Evolutionary conservation across 139 green algal genomes (phyloP), one percentile per base, ranked within the genome.

Genomic region (Chlamydomonas incerta): DNA sequence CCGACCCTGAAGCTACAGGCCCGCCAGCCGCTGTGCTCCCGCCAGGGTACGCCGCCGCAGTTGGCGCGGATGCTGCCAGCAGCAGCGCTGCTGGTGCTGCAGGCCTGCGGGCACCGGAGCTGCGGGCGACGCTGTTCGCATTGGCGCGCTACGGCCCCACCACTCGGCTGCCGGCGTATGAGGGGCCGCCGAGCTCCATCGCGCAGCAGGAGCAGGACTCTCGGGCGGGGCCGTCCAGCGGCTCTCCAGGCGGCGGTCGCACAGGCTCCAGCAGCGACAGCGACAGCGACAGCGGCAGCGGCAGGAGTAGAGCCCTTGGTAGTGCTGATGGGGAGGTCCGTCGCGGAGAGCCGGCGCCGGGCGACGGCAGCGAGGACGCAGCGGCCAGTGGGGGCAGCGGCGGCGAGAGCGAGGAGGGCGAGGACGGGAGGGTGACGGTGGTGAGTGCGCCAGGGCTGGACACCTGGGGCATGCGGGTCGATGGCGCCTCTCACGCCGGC

Each of bases 51-150:
- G 5, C 41, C 6, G 5, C 41, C 5, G 41, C 41, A n/a, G n/a
- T n/a, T n/a, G n/a, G n/a, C n/a, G n/a, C n/a, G n/a, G n/a, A n/a
- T n/a, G n/a, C n/a, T n/a, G 41, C 5, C 41, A 50, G 55, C 55
- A 68, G 24, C n/a, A n/a, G n/a, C n/a, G n/a, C n/a, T n/a, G n/a
- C n/a, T n/a, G n/a, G n/a, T 31, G 18, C 24, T 13, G 24, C 33
- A 34, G 37, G 20, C 0, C 4, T 14, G 1, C 13, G 18, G 29
- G 79, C 76, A 8, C 47, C 79, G 9, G 52, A 66, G 11, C 79
- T 85, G 46, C 37, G 68, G 20, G 79, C 79, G 4, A 85, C 79
- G 0, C 47, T 35, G 1, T 75, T 76, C 24, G 79, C 79, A 11
- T 47, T 85, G 24, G 65, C 79, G 2, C 66, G 58, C 8, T 85